Base-by-base conservation (phyloP, 1,139 yeast genomes). In the Kodamaea sp. region DNA sequence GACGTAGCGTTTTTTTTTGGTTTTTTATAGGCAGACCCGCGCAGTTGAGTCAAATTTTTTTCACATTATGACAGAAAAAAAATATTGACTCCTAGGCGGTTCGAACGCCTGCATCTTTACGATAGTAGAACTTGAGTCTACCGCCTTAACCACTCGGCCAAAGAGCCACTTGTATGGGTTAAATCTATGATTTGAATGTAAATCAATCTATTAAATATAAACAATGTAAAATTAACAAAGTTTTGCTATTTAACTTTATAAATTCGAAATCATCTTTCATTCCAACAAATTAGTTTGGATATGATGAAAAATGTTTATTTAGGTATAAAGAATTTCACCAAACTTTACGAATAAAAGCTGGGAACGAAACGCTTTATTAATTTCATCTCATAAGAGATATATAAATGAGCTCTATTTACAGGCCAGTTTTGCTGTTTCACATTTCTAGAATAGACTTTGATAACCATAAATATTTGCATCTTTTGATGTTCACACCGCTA, bases 111-210 rank as follows among this genome's bases (percentile, higher is more conserved):
- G 40, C 40, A 37, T 37, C 40, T 37, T 37, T 37, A 37, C 40
- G 40, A 37, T 37, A 37, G 40, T 37, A 37, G 40, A 37, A 37
- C 40, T 37, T 37, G 40, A 37, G 40, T 37, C 40, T 37, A 37
- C 40, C 40, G 40, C 40, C 40, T 37, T 37, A 37, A 37, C 40
- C 40, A 33, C 40, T 37, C 40, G 40, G 40, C 40, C 40, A 37
- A 32, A 37, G 40, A 37, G 40, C 40, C 36, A 24, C 12, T 25
- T 32, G n/a, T n/a, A n/a, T n/a, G n/a, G n/a, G n/a, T 33, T 26
- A 12, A 6, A 22, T 5, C 20, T 15, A 27, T 8, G 24, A 20
- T 33, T n/a, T n/a, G n/a, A n/a, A 26, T 11, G 12, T 24, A 32
- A 12, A n/a, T 15, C 29, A 34, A 15, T 12, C 27, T 8, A 7